Evolutionary conservation across 2,329 filamentous ascomycete species (phyloP), one percentile per base, ranked within the genome.

Genomic region (Colletotrichum eremochloae): DNA sequence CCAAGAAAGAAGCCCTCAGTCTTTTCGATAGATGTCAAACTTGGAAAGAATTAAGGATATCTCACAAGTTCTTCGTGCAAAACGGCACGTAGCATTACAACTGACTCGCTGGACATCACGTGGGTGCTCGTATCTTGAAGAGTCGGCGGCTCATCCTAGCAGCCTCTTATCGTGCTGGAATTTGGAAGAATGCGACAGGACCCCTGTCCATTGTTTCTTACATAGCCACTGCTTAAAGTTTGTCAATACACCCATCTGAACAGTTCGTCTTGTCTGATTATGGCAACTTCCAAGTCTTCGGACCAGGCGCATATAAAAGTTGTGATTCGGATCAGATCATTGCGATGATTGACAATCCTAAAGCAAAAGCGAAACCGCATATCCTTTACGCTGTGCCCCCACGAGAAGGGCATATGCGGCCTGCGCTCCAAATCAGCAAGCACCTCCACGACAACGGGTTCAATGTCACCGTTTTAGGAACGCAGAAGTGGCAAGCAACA

Each of bases 351-450:
- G 24, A 2, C 38, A 5, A 33, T 18, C 24, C 29, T 6, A 31
- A 44, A 20, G 24, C 6, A 14, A 55, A 36, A 11, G 38, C 5
- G 24, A 53, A 53, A 2, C 66, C 50, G 1, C 40, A 33, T 15
- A 6, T 72, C 1, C 58, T 72, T 14, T 69, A 63, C 15, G 58
- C 58, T 1, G 58, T 72, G 0, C 69, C 65, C 5, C 69, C 58
- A 6, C 48, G 65, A 6, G 69, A 72, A 31, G 65, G 69, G 6
- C 65, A 69, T 31, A 68, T 72, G 65, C 58, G 65, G 24, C 69
- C 69, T 18, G 69, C 69, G 1, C 52, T 72, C 3, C 65, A 72
- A 29, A 72, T 72, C 2, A 15, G 15, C n/a, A 46, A 63, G 20
- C 14, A 69, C 7, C 58, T 68, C 12, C 9, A 31, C 31, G 20